Evolutionary conservation across 2,329 filamentous ascomycete genomes (phyloP).

Genomic region (Pezicula neosporulosa): DNA sequence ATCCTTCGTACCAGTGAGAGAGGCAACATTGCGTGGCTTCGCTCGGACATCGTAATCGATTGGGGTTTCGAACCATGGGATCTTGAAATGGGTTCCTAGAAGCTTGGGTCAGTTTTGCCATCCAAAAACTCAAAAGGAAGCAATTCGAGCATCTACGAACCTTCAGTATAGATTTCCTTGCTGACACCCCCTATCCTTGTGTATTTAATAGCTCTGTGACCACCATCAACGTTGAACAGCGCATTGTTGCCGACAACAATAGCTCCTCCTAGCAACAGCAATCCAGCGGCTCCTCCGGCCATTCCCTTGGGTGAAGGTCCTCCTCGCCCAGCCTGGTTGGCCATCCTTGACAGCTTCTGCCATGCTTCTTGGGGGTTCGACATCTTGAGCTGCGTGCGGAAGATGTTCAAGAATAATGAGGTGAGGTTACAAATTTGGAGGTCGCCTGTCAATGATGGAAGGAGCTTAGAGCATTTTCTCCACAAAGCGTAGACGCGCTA

Average conservation of each 20-base stretch:
- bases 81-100: slow-evolving; percentile 82
- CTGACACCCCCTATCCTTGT: slow-evolving; percentile 86
- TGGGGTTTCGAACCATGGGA: slow-evolving; percentile 97
- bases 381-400: slow-evolving; percentile 18
- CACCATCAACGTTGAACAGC: slow-evolving; percentile 87
- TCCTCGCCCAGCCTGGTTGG: slow-evolving; percentile 51
- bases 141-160: slow-evolving; percentile 40
- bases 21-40: slow-evolving; percentile 94
- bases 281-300: slow-evolving; percentile 48
- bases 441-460: not conserved
- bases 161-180: slow-evolving; percentile 96
- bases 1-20: slow-evolving; percentile 97
- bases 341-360: slow-evolving; percentile 56
- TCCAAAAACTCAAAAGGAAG: not conserved
- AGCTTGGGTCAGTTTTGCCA: slow-evolving; percentile 11
- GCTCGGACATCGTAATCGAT: slow-evolving; percentile 97
- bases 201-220: slow-evolving; percentile 98
- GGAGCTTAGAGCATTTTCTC: slow-evolving; percentile 2
- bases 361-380: slow-evolving; percentile 63
- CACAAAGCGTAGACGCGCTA: not conserved
- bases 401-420: slow-evolving; percentile 2
- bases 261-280: slow-evolving; percentile 52
- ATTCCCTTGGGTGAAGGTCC: slow-evolving; percentile 43
- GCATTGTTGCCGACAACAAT: slow-evolving; percentile 52
- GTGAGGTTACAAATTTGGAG: slow-evolving; percentile 4